A percentile compares a stretch with the other conserved stretches of the same genome.
phyloP scores from a whole-genome alignment of 2,329 filamentous ascomycete genomes.

The Bipolaris cookei region DNA sequence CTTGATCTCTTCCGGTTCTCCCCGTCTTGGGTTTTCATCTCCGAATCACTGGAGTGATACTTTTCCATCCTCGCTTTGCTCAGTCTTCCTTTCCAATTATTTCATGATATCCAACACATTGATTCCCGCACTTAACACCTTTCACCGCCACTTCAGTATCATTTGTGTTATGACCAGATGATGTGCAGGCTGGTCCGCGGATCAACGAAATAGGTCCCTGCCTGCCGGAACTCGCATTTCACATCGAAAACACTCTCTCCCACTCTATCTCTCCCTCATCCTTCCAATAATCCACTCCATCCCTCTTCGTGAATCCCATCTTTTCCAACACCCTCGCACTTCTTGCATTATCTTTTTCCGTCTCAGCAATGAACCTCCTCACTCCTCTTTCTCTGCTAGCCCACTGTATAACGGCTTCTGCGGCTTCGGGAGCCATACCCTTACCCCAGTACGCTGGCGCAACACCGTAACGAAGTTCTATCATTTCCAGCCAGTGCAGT shows the following conservation, averaged over 20 bases:
- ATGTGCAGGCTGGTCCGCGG: too few relatives aligned
- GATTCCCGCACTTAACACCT: too few relatives aligned
- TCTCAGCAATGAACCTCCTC: slow-evolving; percentile 30
- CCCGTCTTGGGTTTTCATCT: background rate
- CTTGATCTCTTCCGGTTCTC: background rate
- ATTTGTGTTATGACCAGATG: too few relatives aligned
- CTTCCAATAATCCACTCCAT: slow-evolving; percentile 24
- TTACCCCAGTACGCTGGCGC: slow-evolving; percentile 21
- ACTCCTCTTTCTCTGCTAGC: slow-evolving; percentile 16
- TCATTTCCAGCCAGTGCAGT: slow-evolving; percentile 25
- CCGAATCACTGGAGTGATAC: background rate
- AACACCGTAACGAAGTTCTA: slow-evolving; percentile 28
- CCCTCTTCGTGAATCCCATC: slow-evolving; percentile 30
- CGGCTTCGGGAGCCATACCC: slow-evolving; percentile 24
- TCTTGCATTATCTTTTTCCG: slow-evolving; percentile 28
- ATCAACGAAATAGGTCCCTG: background rate
- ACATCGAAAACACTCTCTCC: slow-evolving; percentile 8
- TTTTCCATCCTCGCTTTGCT: background rate
- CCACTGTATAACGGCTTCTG: slow-evolving; percentile 28
- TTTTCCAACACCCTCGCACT: slow-evolving; percentile 36
- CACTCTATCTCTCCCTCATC: slow-evolving; percentile 23
- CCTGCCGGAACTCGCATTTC: background rate
- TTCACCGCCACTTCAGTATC: too few relatives aligned
- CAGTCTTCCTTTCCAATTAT: background rate
- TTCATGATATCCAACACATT: background rate